Percentiles rank a stretch among this genome's conserved stretches.
Evolutionary conservation across 73 alveolate genomes (phyloP).

Genomic region (Tetrahymena borealis): DNA sequence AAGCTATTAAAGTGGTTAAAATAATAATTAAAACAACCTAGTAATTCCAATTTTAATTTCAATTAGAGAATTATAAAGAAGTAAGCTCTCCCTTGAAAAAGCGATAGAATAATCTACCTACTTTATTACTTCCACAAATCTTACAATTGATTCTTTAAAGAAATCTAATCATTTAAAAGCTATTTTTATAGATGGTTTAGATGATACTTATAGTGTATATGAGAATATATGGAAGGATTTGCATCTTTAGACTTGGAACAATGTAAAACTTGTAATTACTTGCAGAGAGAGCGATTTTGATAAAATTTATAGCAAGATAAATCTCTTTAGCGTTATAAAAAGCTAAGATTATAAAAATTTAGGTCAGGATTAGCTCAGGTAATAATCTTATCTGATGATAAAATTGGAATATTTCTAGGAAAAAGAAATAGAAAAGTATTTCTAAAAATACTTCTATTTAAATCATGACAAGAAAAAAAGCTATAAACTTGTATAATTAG

Average conservation of each 20-base stretch:
- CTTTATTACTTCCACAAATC: not conserved
- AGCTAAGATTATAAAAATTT: not conserved
- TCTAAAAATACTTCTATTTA: not conserved
- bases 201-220: not conserved
- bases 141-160: not conserved
- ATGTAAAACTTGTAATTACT: not conserved
- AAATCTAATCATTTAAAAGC: not conserved
- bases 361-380: not conserved
- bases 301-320: not conserved
- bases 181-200: not conserved
- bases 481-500: not conserved
- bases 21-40: not conserved
- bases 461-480: not conserved
- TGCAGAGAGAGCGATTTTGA: not conserved
- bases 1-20: not conserved
- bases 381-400: not conserved
- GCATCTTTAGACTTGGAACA: not conserved
- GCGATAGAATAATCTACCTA: not conserved
- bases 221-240: not conserved
- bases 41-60: not conserved
- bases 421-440: not conserved
- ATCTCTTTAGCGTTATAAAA: not conserved
- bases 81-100: not conserved
- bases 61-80: not conserved
- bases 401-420: not conserved